A percentile compares a stretch with the other conserved stretches of the same genome.
These are phyloP conservation scores for Aegilops longissima DNA, from an alignment of 176 grass and related monocot genomes.

Conservation along the genomic window DNA sequence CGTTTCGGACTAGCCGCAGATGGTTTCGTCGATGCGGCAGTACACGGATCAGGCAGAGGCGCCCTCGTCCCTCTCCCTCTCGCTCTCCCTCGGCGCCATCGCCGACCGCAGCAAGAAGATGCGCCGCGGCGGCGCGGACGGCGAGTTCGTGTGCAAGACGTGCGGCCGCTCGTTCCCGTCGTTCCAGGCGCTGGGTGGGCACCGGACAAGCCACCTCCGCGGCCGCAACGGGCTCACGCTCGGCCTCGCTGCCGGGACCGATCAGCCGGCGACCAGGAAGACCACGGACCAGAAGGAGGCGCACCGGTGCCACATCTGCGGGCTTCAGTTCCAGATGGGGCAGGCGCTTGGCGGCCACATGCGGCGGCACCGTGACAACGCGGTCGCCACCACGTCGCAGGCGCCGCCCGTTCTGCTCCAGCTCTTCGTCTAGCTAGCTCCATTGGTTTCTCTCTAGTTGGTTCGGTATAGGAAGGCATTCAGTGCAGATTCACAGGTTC, in stretches of 20 bases:
- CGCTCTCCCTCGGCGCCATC: conserved; percentile 3
- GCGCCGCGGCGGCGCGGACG: neutral
- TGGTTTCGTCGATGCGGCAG: neutral
- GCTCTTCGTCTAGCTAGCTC: conserved; percentile 32
- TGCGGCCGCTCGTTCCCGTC: conserved; percentile 53
- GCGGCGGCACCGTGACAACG: conserved; percentile 41
- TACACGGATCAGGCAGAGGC: neutral
- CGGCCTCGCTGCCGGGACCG: neutral
- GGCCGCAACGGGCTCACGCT: conserved; percentile 37
- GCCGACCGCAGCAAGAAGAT: neutral
- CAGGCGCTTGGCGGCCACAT: conserved; percentile 76
- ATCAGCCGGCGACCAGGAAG: neutral
- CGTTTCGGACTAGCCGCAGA: neutral
- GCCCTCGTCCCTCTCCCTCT: conserved; percentile 18
- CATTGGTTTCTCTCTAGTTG: neutral
- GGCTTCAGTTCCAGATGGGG: conserved; percentile 38
- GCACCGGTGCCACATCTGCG: conserved; percentile 50
- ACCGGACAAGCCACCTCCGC: conserved; percentile 63
- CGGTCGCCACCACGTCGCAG: neutral
- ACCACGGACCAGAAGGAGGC: neutral
- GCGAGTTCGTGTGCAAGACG: conserved; percentile 56
- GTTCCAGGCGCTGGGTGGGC: conserved; percentile 63
- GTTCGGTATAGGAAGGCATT: too few relatives aligned
- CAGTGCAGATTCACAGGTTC: too few relatives aligned
- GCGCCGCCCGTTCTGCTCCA: conserved; percentile 43